Conservation (phyloP, 2,329 filamentous ascomycete species). For the Stachybotrys chlorohalonatus region DNA sequence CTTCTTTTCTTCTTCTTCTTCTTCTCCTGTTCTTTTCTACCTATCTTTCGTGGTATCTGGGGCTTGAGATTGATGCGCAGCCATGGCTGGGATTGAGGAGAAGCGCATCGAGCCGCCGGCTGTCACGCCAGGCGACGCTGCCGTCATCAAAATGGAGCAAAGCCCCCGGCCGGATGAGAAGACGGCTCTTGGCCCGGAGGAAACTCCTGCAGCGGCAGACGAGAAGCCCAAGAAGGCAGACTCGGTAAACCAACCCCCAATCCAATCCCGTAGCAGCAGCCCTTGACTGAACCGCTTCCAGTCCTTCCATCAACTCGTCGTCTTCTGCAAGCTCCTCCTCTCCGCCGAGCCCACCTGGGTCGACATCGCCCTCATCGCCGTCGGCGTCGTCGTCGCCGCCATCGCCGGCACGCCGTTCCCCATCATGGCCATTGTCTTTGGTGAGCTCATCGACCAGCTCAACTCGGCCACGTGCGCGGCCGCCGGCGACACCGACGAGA, state of each 20-base stretch:
- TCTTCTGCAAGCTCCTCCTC: constrained; percentile 35
- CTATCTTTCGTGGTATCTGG: background rate
- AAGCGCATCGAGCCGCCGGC: background rate
- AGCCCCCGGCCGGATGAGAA: background rate
- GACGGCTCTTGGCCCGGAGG: background rate
- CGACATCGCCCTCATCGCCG: constrained; percentile 31
- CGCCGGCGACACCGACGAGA: constrained; percentile 9
- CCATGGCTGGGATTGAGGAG: background rate
- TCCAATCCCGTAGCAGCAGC: background rate
- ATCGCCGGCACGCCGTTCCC: constrained; percentile 55
- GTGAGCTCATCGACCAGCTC: constrained; percentile 52
- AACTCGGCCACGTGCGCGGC: constrained; percentile 45
- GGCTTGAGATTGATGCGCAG: background rate
- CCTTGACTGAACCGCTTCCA: background rate
- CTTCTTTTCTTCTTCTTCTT: background rate
- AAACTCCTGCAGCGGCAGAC: background rate
- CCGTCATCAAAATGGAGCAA: background rate
- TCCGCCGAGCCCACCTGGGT: constrained; percentile 34
- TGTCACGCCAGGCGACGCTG: background rate
- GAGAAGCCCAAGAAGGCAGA: background rate
- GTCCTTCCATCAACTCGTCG: constrained; percentile 15
- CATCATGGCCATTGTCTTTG: constrained; percentile 55
- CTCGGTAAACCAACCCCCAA: background rate
- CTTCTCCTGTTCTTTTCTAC: background rate
- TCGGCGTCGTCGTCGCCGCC: constrained; percentile 36